phyloP scores from a whole-genome alignment of 768 basidiomycete genomes.

The Udeniomyces megalosporus region DNA sequence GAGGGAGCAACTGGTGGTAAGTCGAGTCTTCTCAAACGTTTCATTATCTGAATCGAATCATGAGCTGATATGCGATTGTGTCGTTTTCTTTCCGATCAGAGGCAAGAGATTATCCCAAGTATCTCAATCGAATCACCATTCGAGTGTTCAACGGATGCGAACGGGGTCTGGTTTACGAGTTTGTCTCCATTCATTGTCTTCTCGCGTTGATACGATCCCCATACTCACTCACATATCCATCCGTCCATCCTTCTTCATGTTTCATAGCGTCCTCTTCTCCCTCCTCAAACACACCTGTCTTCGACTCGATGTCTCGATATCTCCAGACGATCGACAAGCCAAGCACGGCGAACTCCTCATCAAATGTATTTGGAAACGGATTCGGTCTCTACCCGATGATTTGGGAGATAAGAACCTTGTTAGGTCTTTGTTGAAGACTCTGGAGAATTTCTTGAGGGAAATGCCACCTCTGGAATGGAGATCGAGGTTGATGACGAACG shows the following conservation, averaged over 20 bases:
- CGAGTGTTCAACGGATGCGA: constrained; percentile 80
- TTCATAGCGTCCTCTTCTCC: constrained; percentile 52
- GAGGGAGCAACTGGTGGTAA: constrained; percentile 41
- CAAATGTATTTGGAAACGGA: constrained; percentile 97
- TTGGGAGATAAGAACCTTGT: constrained; percentile 62
- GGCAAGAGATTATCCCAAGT: constrained; percentile 81
- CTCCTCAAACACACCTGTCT: constrained; percentile 63
- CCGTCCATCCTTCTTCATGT: constrained; percentile 17
- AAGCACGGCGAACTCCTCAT: constrained; percentile 82
- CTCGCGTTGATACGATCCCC: background rate
- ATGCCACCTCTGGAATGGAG: constrained; percentile 95
- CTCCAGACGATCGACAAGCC: constrained; percentile 59
- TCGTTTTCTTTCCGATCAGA: constrained; percentile 34
- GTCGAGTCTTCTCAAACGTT: constrained; percentile 32
- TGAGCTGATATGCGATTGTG: background rate
- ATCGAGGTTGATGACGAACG: constrained; percentile 68
- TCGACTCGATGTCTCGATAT: constrained; percentile 30
- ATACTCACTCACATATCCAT: background rate
- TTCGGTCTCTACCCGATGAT: constrained; percentile 83
- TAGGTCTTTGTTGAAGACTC: constrained; percentile 73
- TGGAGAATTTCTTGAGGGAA: constrained; percentile 84
- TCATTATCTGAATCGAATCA: background rate
- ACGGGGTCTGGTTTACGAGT: constrained; percentile 84
- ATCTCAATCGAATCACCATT: constrained; percentile 96
- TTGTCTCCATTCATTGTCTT: constrained; percentile 21